A percentile compares a stretch with the other conserved stretches of the same genome.
These are phyloP conservation scores for Benincasa hispida DNA, from an alignment of 306 rosid genomes.

Conservation along the genomic window DNA sequence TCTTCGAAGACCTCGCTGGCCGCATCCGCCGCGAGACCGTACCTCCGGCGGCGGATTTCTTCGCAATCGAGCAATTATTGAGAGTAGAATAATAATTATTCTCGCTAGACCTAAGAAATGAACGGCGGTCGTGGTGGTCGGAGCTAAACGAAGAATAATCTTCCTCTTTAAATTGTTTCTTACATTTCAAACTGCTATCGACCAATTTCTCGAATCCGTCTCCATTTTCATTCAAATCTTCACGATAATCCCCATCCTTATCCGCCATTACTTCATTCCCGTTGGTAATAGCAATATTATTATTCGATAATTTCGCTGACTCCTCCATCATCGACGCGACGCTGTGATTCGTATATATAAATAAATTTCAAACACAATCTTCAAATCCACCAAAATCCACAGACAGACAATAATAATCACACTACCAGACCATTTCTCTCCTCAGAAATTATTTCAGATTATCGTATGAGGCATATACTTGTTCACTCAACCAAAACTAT, in stretches of 20 bases:
- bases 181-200: conserved; percentile 36
- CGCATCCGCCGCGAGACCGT: background rate
- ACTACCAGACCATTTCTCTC: background rate
- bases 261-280: background rate
- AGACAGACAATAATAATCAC: background rate
- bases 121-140: background rate
- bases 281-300: background rate
- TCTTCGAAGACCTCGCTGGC: background rate
- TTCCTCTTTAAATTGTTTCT: conserved; percentile 17
- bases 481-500: background rate
- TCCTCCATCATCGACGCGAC: conserved; percentile 42
- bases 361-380: background rate
- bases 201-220: background rate
- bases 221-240: conserved; percentile 7
- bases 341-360: conserved; percentile 17
- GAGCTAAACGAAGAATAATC: conserved; percentile 23
- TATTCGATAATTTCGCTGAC: conserved; percentile 2
- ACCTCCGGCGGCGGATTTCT: conserved; percentile 5
- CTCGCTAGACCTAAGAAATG: conserved; percentile 15
- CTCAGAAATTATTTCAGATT: background rate
- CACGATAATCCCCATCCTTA: conserved; percentile 3
- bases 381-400: background rate
- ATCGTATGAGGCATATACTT: conserved; percentile 4
- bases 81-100: background rate
- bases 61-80: conserved; percentile 4